These are phyloP conservation scores for Saccharomyces hybrid DNA, from an alignment of 1,139 yeast species.

Conservation along the genomic window DNA sequence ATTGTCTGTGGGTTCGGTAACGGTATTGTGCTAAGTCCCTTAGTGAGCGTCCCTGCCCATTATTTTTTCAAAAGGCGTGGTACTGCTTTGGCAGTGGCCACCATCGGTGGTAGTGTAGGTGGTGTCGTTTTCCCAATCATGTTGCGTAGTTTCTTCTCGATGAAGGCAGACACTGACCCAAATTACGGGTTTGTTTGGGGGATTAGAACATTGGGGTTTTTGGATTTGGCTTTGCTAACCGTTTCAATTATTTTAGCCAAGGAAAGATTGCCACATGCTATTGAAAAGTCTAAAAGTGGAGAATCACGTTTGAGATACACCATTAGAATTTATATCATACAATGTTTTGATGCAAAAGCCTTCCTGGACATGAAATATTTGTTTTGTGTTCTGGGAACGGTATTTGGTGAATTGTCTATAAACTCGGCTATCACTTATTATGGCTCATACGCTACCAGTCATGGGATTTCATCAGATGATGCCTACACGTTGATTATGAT, in stretches of 20 bases:
- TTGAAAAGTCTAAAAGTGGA: slow-evolving; percentile 4
- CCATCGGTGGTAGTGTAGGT: slow-evolving; percentile 64
- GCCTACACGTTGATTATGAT: slow-evolving; percentile 43
- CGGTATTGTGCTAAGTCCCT: slow-evolving; percentile 50
- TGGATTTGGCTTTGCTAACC: slow-evolving; percentile 39
- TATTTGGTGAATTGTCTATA: slow-evolving; percentile 38
- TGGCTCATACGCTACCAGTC: slow-evolving; percentile 43
- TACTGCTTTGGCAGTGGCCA: slow-evolving; percentile 52
- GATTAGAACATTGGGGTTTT: slow-evolving; percentile 46
- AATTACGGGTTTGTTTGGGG: slow-evolving; percentile 53
- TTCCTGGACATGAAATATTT: slow-evolving; percentile 37
- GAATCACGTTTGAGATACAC: slow-evolving; percentile 12
- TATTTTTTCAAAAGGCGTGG: slow-evolving; percentile 56
- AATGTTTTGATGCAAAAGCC: slow-evolving; percentile 38
- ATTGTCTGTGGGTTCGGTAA: slow-evolving; percentile 52
- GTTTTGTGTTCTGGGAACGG: slow-evolving; percentile 38
- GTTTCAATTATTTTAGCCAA: slow-evolving; percentile 35
- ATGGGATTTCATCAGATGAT: slow-evolving; percentile 37
- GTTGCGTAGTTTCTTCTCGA: slow-evolving; percentile 43
- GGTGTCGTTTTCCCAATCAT: slow-evolving; percentile 56
- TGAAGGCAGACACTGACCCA: slow-evolving; percentile 14
- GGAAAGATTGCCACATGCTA: slow-evolving; percentile 35
- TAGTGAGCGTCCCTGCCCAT: slow-evolving; percentile 53
- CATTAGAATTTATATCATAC: slow-evolving; percentile 21
- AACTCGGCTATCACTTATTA: slow-evolving; percentile 40